phyloP scores from a whole-genome alignment of 768 basidiomycete species.

The Termitomyces sp. region DNA sequence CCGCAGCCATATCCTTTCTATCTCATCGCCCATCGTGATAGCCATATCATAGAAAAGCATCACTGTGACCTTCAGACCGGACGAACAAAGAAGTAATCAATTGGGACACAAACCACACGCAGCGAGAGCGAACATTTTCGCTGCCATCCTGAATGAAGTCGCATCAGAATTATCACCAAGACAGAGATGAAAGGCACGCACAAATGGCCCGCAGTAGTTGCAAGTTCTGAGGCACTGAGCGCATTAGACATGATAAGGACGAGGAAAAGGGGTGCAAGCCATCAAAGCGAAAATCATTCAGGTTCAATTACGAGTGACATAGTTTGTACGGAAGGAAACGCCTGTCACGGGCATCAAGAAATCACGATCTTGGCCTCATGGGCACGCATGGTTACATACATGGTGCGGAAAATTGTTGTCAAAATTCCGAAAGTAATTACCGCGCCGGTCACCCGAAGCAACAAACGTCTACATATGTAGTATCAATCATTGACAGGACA shows the following conservation, averaged over 20 bases:
- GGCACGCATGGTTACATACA: no score
- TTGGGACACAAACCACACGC: conserved; percentile 25
- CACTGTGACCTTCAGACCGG: background rate
- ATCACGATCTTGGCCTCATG: no score
- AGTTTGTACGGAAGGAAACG: background rate
- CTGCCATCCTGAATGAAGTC: conserved; percentile 21
- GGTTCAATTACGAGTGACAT: background rate
- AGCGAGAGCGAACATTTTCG: conserved; percentile 32
- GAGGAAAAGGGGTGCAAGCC: background rate
- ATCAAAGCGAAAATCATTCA: background rate
- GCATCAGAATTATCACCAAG: background rate
- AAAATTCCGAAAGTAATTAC: no score
- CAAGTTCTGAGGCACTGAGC: conserved; percentile 4
- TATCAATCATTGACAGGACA: no score
- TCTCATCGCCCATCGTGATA: conserved; percentile 29
- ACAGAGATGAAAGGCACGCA: background rate
- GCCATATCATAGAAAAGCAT: conserved; percentile 28
- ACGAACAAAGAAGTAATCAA: background rate
- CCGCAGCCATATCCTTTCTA: conserved; percentile 29
- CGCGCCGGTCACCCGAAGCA: no score
- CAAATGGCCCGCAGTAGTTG: conserved; percentile 13
- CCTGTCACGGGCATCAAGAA: background rate
- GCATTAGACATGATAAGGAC: background rate
- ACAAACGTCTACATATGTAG: no score
- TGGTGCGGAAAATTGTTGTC: background rate